phyloP scores from a whole-genome alignment of 2,329 filamentous ascomycete genomes.

The Trichoderma oligosporum region DNA sequence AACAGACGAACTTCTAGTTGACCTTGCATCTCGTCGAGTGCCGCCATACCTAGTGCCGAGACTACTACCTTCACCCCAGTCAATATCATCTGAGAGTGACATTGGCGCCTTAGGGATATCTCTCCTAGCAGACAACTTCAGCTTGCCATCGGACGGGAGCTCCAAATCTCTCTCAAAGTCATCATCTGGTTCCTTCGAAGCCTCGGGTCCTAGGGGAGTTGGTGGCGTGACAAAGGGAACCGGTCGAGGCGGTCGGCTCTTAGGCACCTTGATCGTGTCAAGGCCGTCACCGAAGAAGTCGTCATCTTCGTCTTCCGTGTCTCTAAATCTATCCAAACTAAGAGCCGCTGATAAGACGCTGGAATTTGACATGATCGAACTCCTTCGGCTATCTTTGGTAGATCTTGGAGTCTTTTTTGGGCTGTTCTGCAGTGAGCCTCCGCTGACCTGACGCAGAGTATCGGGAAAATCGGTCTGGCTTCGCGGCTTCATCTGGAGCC shows the following conservation, averaged over 20 bases:
- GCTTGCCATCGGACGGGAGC: conserved; percentile 61
- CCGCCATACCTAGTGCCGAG: conserved; percentile 87
- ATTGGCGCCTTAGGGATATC: conserved; percentile 62
- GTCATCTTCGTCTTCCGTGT: conserved; percentile 55
- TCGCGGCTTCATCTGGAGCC: conserved; percentile 61
- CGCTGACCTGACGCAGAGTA: conserved; percentile 63
- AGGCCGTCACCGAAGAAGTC: conserved; percentile 61
- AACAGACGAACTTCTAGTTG: conserved; percentile 78
- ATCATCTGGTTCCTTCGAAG: conserved; percentile 44
- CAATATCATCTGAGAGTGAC: conserved; percentile 68
- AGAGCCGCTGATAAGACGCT: conserved; percentile 44
- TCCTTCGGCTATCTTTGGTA: conserved; percentile 30
- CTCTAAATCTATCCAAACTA: conserved; percentile 61
- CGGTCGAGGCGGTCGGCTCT: conserved; percentile 50
- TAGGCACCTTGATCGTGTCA: conserved; percentile 66
- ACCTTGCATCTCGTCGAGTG: conserved; percentile 73
- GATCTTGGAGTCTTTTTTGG: conserved; percentile 40
- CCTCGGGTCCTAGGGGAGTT: conserved; percentile 47
- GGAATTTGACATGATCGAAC: conserved; percentile 32
- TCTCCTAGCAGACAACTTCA: conserved; percentile 59
- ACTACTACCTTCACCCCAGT: conserved; percentile 94
- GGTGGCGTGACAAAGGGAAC: conserved; percentile 54
- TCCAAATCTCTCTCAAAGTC: conserved; percentile 72
- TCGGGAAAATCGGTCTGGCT: conserved; percentile 63
- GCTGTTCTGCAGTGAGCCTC: conserved; percentile 50